Conservation (phyloP, 345 rosid genomes). For the Punica granatum region DNA sequence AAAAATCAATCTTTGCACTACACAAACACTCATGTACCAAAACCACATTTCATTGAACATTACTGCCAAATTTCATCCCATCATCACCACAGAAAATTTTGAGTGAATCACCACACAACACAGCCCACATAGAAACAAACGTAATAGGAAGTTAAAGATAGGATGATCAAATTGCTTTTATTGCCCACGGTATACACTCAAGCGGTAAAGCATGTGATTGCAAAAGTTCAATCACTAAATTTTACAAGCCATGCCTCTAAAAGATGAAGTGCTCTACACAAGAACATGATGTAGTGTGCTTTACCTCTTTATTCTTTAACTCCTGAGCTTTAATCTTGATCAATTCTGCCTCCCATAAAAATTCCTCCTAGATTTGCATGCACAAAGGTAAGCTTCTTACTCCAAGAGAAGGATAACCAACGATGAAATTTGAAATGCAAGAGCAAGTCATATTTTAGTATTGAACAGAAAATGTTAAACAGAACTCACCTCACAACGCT, state of each 20-base stretch:
- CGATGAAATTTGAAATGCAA: neutral
- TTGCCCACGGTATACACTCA: neutral
- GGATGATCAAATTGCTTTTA: neutral
- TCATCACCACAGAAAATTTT: neutral
- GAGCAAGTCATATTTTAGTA: neutral
- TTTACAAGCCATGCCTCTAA: too few relatives aligned
- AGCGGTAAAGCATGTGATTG: neutral
- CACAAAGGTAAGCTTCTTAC: neutral
- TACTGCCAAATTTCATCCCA: neutral
- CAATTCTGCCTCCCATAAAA: conserved; percentile 95
- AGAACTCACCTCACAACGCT: conserved; percentile 76
- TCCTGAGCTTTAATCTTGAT: conserved; percentile 97
- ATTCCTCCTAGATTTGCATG: conserved; percentile 69
- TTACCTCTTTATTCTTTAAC: conserved; percentile 98
- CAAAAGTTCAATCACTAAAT: neutral
- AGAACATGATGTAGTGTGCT: neutral
- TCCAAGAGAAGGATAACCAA: conserved; percentile 5
- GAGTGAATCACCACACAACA: neutral
- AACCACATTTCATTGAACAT: neutral
- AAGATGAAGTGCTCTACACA: neutral
- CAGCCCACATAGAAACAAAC: too few relatives aligned
- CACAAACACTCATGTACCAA: neutral
- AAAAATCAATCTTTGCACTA: neutral
- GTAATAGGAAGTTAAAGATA: neutral
- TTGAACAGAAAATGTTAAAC: conserved; percentile 2